Conservation (phyloP, 768 basidiomycete species). For the Pleurotus citrinopileatus region DNA sequence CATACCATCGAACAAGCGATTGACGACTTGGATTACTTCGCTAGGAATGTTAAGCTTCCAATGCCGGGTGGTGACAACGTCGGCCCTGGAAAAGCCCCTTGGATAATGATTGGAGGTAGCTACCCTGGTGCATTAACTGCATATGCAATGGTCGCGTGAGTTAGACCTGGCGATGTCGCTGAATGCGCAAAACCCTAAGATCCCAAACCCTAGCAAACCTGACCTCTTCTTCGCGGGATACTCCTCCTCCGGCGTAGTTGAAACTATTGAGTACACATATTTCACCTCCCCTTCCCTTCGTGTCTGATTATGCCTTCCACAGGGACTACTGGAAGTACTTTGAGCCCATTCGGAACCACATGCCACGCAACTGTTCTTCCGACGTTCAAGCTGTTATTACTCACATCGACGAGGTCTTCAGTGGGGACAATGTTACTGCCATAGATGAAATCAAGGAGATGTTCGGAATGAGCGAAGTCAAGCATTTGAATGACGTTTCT, state of each 20-base stretch:
- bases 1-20: conserved; percentile 75
- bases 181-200: background rate
- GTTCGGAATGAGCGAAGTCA: conserved; percentile 55
- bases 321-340: conserved; percentile 71
- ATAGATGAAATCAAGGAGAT: conserved; percentile 54
- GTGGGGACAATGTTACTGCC: conserved; percentile 37
- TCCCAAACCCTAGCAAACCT: conserved; percentile 41
- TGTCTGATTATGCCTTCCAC: background rate
- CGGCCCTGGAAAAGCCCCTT: conserved; percentile 49
- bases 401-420: conserved; percentile 58
- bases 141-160: conserved; percentile 61
- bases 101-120: conserved; percentile 50
- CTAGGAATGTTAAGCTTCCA: conserved; percentile 60
- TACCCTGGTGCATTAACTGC: conserved; percentile 35
- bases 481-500: conserved; percentile 65
- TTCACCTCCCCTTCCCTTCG: no score
- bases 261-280: conserved; percentile 47
- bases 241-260: conserved; percentile 62
- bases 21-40: conserved; percentile 69
- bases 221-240: conserved; percentile 61
- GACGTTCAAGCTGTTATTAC: conserved; percentile 64
- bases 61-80: conserved; percentile 63
- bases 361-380: conserved; percentile 65
- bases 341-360: conserved; percentile 59
- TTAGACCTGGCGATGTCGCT: background rate